phyloP scores from a whole-genome alignment of 768 basidiomycete genomes.

The Phallus indusiatus region DNA sequence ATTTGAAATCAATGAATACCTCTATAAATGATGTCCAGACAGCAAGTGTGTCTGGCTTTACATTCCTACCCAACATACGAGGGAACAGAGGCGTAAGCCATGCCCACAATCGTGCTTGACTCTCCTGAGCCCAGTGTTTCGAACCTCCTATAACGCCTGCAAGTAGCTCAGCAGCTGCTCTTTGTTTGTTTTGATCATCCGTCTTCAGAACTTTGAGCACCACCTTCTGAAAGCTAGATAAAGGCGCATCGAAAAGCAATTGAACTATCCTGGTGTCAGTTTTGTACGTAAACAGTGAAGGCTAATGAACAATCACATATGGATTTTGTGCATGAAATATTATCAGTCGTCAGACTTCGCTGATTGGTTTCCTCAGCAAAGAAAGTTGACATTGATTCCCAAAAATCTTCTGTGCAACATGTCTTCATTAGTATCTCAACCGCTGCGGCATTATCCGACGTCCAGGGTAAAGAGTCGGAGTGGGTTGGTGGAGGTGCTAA shows the following conservation, averaged over 20 bases:
- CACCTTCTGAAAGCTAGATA: constrained; percentile 49
- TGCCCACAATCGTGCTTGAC: constrained; percentile 61
- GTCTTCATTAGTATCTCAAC: constrained; percentile 41
- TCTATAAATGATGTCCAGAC: constrained; percentile 77
- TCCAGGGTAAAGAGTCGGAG: constrained; percentile 54
- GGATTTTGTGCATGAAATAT: constrained; percentile 64
- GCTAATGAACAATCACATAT: constrained; percentile 42
- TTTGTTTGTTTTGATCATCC: constrained; percentile 77
- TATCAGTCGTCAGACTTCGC: constrained; percentile 53
- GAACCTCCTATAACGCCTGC: constrained; percentile 69
- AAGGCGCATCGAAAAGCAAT: constrained; percentile 65
- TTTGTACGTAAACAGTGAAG: not conserved
- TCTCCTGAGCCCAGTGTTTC: constrained; percentile 77
- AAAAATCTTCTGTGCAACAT: constrained; percentile 43
- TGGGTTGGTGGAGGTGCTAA: constrained; percentile 35
- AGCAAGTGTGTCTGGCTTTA: constrained; percentile 73
- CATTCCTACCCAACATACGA: constrained; percentile 54
- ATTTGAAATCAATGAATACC: constrained; percentile 26
- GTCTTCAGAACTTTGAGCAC: constrained; percentile 56
- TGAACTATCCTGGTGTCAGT: constrained; percentile 44
- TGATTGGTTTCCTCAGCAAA: constrained; percentile 75
- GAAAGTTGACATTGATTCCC: constrained; percentile 57
- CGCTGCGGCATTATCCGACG: constrained; percentile 39
- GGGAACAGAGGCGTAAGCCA: constrained; percentile 70
- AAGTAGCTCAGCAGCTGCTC: constrained; percentile 78